Percentiles rank a stretch among this genome's conserved stretches.
Conservation (phyloP, 2,329 filamentous ascomycete species). For the Fusarium paranaense region DNA sequence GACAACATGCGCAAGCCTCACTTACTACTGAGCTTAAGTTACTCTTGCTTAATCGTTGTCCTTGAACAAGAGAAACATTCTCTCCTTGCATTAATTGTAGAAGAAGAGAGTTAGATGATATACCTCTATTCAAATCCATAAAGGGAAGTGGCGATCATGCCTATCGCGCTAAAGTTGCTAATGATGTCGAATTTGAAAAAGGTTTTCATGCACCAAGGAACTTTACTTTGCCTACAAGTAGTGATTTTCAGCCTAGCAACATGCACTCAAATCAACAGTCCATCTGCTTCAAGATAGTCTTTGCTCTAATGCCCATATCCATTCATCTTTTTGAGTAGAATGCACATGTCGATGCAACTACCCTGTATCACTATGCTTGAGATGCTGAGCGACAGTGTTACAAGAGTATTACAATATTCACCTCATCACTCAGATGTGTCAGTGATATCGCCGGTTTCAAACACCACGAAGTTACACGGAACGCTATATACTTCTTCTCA, state of each 20-base stretch:
- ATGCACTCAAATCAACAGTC: background rate
- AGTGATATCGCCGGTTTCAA: too few species aligned
- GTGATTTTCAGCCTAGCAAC: background rate
- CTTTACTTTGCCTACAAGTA: background rate
- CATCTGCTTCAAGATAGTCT: background rate
- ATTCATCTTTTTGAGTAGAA: too few species aligned
- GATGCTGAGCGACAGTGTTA: too few species aligned
- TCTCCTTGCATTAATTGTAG: background rate
- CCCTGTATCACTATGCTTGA: too few species aligned
- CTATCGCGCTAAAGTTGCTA: background rate
- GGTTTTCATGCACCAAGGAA: too few species aligned
- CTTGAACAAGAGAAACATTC: background rate
- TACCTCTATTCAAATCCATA: background rate
- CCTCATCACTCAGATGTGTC: too few species aligned
- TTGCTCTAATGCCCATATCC: background rate
- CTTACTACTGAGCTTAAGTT: background rate
- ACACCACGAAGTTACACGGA: too few species aligned
- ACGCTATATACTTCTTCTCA: too few species aligned
- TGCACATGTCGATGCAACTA: too few species aligned
- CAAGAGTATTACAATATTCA: too few species aligned
- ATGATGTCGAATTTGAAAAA: background rate
- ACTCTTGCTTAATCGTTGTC: background rate
- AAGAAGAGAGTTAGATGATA: background rate
- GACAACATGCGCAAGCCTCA: background rate
- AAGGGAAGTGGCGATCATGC: background rate